phyloP scores from a whole-genome alignment of 306 rosid species.

The Ormosia semicastrata region DNA sequence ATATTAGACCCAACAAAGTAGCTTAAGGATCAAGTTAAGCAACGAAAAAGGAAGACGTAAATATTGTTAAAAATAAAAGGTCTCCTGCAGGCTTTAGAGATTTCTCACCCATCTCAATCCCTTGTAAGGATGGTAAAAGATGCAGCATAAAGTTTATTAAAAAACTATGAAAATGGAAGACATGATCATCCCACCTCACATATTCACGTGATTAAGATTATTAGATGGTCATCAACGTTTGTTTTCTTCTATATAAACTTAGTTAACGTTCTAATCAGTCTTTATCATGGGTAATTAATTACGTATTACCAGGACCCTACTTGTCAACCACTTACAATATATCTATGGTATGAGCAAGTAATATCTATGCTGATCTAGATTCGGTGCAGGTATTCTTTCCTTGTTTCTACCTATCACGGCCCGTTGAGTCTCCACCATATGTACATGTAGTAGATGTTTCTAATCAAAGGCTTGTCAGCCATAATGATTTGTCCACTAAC shows the following conservation, averaged over 20 bases:
- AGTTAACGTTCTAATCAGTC: slow-evolving; percentile 16
- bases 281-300: slow-evolving; percentile 16
- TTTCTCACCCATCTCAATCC: slow-evolving; percentile 26
- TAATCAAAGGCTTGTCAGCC: not conserved
- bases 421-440: not conserved
- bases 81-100: not conserved
- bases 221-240: not conserved
- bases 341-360: not conserved
- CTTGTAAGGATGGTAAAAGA: slow-evolving; percentile 30
- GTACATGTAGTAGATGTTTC: no score
- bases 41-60: slow-evolving; percentile 21
- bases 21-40: slow-evolving; percentile 46
- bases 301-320: slow-evolving; percentile 6
- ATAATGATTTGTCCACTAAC: not conserved
- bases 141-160: not conserved
- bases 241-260: slow-evolving; percentile 9
- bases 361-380: slow-evolving; percentile 1
- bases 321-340: slow-evolving; percentile 7
- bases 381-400: not conserved
- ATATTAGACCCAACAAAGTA: slow-evolving; percentile 23
- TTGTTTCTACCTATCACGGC: not conserved
- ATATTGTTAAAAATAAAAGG: not conserved
- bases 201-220: slow-evolving; percentile 16
- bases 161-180: not conserved
- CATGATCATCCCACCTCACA: not conserved